These are phyloP conservation scores for Fusarium denticulatum DNA, from an alignment of 2,329 filamentous ascomycete species.

Conservation along the genomic window DNA sequence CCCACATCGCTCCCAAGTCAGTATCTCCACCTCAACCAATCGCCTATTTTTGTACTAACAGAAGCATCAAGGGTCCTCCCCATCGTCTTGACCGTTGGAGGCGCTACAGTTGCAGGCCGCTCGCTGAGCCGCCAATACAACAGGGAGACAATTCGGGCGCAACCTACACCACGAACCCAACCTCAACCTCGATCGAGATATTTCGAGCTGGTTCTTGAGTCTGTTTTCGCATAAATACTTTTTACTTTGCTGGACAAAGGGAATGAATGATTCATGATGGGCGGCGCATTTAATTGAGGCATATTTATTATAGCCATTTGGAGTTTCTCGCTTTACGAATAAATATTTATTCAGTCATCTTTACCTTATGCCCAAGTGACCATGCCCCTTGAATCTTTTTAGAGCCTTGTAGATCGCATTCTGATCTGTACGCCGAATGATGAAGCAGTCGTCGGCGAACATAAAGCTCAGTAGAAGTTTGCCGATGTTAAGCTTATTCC, in stretches of 20 bases:
- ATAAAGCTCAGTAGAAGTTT: background rate
- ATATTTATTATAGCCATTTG: background rate
- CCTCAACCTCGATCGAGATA: conserved; percentile 23
- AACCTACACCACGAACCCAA: background rate
- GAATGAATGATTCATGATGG: conserved; percentile 4
- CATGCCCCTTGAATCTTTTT: accelerated
- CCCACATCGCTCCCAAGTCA: conserved; percentile 30
- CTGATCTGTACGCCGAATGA: background rate
- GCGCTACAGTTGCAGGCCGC: conserved; percentile 35
- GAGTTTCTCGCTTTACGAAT: background rate
- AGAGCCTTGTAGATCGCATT: background rate
- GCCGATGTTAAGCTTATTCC: background rate
- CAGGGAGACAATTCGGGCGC: conserved; percentile 1
- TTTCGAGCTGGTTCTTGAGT: conserved; percentile 34
- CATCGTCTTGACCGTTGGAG: conserved; percentile 35
- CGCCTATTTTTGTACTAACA: background rate
- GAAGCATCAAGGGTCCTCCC: conserved; percentile 24
- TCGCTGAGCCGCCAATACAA: conserved; percentile 25
- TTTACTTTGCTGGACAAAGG: background rate
- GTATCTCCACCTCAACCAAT: background rate
- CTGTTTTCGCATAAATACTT: conserved; percentile 34
- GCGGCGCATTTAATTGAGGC: background rate
- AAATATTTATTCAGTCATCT: background rate
- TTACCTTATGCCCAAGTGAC: accelerated
- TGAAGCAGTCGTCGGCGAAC: background rate